Base-by-base conservation (phyloP, 1,139 yeast genomes). In the Scheffersomyces cryptocercus region DNA sequence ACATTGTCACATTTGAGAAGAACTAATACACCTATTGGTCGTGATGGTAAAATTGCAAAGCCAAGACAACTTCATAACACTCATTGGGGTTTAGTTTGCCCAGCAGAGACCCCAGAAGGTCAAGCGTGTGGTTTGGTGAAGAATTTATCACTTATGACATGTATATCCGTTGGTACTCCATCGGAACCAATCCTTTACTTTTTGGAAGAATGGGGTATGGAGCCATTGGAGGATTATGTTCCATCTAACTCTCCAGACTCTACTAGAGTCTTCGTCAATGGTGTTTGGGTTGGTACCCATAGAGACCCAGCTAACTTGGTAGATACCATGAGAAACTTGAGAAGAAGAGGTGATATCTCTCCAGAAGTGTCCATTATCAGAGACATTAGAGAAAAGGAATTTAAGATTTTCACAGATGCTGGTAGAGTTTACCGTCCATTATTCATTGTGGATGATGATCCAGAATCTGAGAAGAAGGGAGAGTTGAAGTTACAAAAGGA, bases 51-150 rank as follows among this genome's bases (percentile, higher is more conserved):
- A 69, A 81, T 93, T 56, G 98, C 98, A 41, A 90, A 93, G 61
- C 99, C 99, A 42, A 91, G 99, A 76, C 99, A 95, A 71, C 79
- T 93, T 60, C 99, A 95, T 72, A 95, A 95, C 65, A 93, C 99
- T 28, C 99, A 95, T 73, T 95, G 99, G 99, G 99, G 99, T 61
- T 81, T 93, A 60, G 99, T 93, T 36, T 93, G 99, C 70, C 99
- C 99, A 37, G 99, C 99, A 24, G 99, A 93, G 69, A 93, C 99
- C 12, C 99, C 99, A 3, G 99, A 93, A 76, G 99, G 99, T 61
- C 99, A 93, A 73, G 99, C 99, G 39, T 93, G 99, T 87, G 99
- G 99, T 59, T 78, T 93, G 67, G 99, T 95, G 44, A 93, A 93
- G 75, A 93, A 93, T 67, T 77, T 93, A 64, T 90, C 98, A 1